phyloP scores from a whole-genome alignment of 1,139 yeast genomes.

The Pichia sp. region DNA sequence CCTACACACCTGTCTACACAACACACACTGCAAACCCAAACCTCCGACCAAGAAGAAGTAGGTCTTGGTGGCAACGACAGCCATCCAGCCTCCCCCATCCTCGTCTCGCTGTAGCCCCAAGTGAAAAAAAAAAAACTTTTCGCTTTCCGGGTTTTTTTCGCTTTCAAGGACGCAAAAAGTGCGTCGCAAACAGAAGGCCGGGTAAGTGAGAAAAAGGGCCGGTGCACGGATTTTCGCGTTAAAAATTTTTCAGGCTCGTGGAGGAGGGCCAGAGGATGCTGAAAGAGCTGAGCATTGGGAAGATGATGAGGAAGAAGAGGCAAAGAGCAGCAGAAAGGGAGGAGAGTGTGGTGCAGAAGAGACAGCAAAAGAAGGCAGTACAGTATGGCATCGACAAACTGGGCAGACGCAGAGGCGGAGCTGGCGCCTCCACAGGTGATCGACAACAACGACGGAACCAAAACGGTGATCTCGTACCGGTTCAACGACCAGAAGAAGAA shows the following conservation, averaged over 20 bases:
- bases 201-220: background rate
- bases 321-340: background rate
- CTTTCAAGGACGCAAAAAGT: background rate
- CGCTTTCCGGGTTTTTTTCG: background rate
- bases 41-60: too few species aligned
- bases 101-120: too few species aligned
- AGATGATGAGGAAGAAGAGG: background rate
- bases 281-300: background rate
- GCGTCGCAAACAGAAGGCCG: background rate
- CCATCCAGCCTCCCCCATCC: too few species aligned
- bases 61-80: too few species aligned
- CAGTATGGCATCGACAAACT: slow-evolving; percentile 24
- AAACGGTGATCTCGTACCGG: slow-evolving; percentile 77
- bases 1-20: too few species aligned
- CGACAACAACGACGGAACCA: slow-evolving; percentile 81
- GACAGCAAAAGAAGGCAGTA: background rate
- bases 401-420: slow-evolving; percentile 67
- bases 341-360: background rate
- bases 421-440: slow-evolving; percentile 68
- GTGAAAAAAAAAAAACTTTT: too few species aligned
- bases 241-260: background rate
- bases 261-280: background rate
- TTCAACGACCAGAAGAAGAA: slow-evolving; percentile 77
- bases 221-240: background rate
- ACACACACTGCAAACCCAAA: background rate